These are phyloP conservation scores for Neobulgaria alba DNA, from an alignment of 2,329 filamentous ascomycete genomes.

Conservation along the genomic window DNA sequence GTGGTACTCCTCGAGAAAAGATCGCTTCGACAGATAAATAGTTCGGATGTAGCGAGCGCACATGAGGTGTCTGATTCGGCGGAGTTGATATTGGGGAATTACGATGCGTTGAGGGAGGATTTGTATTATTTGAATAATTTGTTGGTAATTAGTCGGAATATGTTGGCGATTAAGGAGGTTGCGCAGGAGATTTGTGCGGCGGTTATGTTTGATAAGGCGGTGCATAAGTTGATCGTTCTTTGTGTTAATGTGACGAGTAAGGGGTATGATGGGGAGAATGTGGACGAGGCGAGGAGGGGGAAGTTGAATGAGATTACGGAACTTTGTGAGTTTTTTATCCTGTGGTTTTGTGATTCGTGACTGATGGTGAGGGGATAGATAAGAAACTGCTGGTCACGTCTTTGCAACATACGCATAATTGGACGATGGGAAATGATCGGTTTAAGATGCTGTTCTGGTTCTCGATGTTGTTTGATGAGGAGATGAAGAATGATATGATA, in stretches of 20 bases:
- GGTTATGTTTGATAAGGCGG: constrained; percentile 56
- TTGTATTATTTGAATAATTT: constrained; percentile 56
- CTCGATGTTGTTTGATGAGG: constrained; percentile 54
- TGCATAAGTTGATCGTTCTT: constrained; percentile 56
- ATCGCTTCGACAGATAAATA: constrained; percentile 47
- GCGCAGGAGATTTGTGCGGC: constrained; percentile 58
- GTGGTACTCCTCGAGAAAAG: constrained; percentile 52
- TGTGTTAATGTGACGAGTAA: constrained; percentile 61
- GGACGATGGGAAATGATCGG: constrained; percentile 59
- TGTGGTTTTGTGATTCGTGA: background rate
- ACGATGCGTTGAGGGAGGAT: constrained; percentile 51
- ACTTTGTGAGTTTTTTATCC: constrained; percentile 40
- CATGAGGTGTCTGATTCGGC: constrained; percentile 56
- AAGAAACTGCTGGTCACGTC: constrained; percentile 59
- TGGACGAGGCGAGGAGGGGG: constrained; percentile 46
- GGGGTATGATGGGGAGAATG: constrained; percentile 54
- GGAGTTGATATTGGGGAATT: constrained; percentile 54
- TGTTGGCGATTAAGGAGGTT: constrained; percentile 56
- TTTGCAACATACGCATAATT: constrained; percentile 59
- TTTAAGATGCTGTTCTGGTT: constrained; percentile 66
- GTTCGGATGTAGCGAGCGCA: constrained; percentile 43
- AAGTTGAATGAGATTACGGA: constrained; percentile 57
- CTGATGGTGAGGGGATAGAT: constrained; percentile 36
- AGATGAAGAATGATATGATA: constrained; percentile 42
- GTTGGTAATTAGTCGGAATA: constrained; percentile 57